phyloP scores from a whole-genome alignment of 192 early-diverging fungal genomes.

The Neocallimastix lanati region DNA sequence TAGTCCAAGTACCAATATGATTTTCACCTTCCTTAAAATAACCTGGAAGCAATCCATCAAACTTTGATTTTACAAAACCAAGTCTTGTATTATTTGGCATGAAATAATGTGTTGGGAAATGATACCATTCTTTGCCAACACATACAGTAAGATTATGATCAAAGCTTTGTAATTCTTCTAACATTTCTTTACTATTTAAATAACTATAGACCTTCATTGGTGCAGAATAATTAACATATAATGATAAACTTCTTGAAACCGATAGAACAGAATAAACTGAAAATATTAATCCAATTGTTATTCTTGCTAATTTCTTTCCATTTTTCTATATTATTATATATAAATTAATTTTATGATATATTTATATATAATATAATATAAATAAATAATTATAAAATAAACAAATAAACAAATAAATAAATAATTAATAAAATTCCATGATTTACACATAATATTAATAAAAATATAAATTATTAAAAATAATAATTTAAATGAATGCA shows the following conservation, averaged over 20 bases:
- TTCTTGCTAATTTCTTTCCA: not conserved
- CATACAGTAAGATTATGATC: constrained; percentile 31
- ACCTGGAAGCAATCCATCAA: constrained; percentile 66
- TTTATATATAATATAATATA: no score
- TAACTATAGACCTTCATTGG: constrained; percentile 44
- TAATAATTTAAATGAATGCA: no score
- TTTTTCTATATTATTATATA: not conserved
- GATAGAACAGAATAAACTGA: constrained; percentile 25
- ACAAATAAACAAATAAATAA: no score
- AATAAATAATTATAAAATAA: no score
- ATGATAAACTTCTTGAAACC: constrained; percentile 46
- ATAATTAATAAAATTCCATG: no score
- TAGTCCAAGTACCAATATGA: constrained; percentile 10
- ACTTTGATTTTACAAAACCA: constrained; percentile 47
- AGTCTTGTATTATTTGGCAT: constrained; percentile 53
- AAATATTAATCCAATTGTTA: not conserved
- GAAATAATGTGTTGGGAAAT: constrained; percentile 84
- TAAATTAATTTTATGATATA: no score
- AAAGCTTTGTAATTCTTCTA: constrained; percentile 3
- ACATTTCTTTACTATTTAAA: constrained; percentile 11
- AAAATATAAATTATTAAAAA: no score
- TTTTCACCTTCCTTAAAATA: constrained; percentile 38
- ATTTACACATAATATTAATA: no score
- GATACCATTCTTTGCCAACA: constrained; percentile 86
- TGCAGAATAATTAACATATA: constrained; percentile 53